Evolutionary conservation across 352 stramenopile genomes (phyloP).

Genomic region (Phytophthora fragariaefolia): DNA sequence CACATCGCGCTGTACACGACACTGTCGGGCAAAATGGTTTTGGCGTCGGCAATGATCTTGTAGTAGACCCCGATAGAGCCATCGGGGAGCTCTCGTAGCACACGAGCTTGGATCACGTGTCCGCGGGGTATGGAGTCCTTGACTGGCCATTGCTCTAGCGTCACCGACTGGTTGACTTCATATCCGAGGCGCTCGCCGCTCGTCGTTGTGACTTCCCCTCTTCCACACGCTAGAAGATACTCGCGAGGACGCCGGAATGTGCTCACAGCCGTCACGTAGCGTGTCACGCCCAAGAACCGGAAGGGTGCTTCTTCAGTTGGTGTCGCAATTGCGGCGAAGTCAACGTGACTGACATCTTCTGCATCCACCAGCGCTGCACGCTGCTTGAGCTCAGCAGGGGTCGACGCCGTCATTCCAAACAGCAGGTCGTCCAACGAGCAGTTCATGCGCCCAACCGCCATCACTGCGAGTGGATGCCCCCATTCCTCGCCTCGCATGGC

Average conservation of each 20-base stretch:
- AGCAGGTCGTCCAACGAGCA: background rate
- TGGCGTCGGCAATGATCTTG: conserved; percentile 1
- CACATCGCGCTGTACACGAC: background rate
- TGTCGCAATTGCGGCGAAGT: background rate
- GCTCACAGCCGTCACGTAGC: background rate
- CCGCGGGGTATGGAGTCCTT: background rate
- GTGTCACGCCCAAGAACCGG: background rate
- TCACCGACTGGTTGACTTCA: background rate
- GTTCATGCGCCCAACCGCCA: background rate
- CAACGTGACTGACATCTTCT: background rate
- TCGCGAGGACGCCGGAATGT: background rate
- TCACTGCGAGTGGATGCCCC: background rate
- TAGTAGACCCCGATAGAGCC: background rate
- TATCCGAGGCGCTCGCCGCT: background rate
- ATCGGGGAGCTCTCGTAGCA: conserved; percentile 1
- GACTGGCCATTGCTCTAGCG: background rate
- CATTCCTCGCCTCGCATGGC: background rate
- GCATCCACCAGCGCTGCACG: background rate
- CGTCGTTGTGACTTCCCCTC: background rate
- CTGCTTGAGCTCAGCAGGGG: background rate
- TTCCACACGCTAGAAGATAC: background rate
- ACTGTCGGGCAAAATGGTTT: background rate
- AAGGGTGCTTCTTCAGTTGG: background rate
- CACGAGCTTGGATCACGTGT: background rate
- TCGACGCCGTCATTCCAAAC: background rate